Evolutionary conservation across 768 basidiomycete genomes (phyloP), one percentile per base, ranked within the genome.

Genomic region (Asterophora lycoperdoides): DNA sequence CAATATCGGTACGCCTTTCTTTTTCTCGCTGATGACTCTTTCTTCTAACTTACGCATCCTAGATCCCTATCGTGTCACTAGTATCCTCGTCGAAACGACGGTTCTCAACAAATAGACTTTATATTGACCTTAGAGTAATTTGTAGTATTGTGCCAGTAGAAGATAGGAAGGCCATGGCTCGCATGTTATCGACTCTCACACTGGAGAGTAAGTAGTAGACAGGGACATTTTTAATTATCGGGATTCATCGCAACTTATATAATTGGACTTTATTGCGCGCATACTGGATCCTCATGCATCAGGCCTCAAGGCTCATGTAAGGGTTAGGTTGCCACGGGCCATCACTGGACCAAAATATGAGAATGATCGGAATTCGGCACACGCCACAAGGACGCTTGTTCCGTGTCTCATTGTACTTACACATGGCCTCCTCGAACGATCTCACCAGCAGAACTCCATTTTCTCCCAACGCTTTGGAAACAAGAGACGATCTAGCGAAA

Each of bases 51-150:
- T 33, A 0, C 15, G 36, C 36, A 41, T 49, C 53, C 34, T 55
- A 92, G 90, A 98, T 69, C 92, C 96, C 26, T 99, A 99, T 71
- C 89, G 89, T 52, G 95, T 99, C 53, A 95, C 92, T 20, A 68
- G 77, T 60, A 90, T 89, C 66, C 83, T 93, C 52, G 84, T 91
- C 49, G 91, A 94, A 76, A 95, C 93, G 48, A 93, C 90, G 49
- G 55, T 83, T 61, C 75, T 89, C 58, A 76, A 81, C 65, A 74
- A 78, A 65, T 86, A 75, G 64, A 62, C 26, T 51, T 23, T 3
- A 53, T 52, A 55, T 32, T 50, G 13, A 1, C 7, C n/a, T n/a
- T 34, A 34, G 41, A 23, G 4, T 28, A 39, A 37, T 45, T 42
- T 42, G 34, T 49, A 57, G 40, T 52, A 44, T 43, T 38, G 20